Evolutionary conservation across 2,329 filamentous ascomycete species (phyloP), one percentile per base, ranked within the genome.

Genomic region (Sphaerostilbella broomeana): DNA sequence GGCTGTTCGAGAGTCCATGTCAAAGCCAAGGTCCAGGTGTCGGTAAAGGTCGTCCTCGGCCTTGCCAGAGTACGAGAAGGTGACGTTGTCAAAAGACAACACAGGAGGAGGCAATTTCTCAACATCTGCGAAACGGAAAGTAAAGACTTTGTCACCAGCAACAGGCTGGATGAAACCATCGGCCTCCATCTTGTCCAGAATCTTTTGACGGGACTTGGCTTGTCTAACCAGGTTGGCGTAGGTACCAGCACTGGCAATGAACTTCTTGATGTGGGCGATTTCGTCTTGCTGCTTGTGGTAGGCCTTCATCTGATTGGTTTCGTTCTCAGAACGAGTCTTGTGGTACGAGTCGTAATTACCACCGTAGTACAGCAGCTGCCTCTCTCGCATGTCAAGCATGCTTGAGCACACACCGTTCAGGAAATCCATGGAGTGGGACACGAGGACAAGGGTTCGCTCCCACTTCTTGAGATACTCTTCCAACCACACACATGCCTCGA

Each of bases 391-490:
- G 59, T 98, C 94, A 57, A 98, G 87, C 90, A 98, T 97, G 77
- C 71, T 95, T 51, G 82, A 82, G 75, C 92, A 98, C 57, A 98
- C 92, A 68, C 92, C 94, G 75, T 98, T 98, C 59, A 98, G 69
- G 79, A 98, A 98, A 70, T 98, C 94, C 84, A 89, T 86, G 38
- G 86, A 94, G 77, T 98, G 92, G 26, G 92, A 98, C 43, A 98
- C 89, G 47, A 98, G 79, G 50, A 98, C 84, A 25, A 98, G 78
- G 13, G 94, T 98, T 57, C 88, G 86, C 49, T 97, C 89, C 92
- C 92, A 98, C 74, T 95, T 97, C 81, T 97, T 97, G 56, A 98
- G 68, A 69, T 98, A 98, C 70, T 98, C 92, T 71, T 98, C 94
- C 44, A 98, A 75, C 92, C 92, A 98, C 80, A 98, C 92, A 62